phyloP scores from a whole-genome alignment of 495 filamentous ascomycete species.

The Aspergillus panamensis region DNA sequence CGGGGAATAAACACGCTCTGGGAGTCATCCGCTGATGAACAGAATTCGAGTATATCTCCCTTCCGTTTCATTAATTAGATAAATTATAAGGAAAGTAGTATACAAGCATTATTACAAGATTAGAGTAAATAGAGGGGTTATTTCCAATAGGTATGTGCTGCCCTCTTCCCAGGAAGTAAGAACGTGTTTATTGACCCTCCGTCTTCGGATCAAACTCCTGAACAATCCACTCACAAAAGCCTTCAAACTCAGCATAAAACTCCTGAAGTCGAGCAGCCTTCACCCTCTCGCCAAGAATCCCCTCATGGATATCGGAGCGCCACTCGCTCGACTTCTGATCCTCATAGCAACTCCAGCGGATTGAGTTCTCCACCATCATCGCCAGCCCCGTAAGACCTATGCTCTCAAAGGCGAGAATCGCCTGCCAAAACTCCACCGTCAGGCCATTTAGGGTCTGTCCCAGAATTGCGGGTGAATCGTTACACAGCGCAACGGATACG shows the following conservation, averaged over 20 bases:
- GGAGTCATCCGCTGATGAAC: too few relatives aligned
- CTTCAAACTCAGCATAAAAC: slow-evolving; percentile 80
- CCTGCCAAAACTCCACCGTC: slow-evolving; percentile 91
- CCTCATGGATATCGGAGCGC: slow-evolving; percentile 65
- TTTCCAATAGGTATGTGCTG: too few relatives aligned
- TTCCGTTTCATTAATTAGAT: too few relatives aligned
- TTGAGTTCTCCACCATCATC: slow-evolving; percentile 85
- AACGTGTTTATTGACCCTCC: not conserved
- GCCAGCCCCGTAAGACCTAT: slow-evolving; percentile 69
- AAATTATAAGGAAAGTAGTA: too few relatives aligned
- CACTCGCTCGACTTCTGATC: slow-evolving; percentile 69
- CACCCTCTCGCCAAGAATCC: slow-evolving; percentile 66
- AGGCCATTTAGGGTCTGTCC: slow-evolving; percentile 73
- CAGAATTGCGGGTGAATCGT: slow-evolving; percentile 81
- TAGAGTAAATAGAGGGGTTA: too few relatives aligned
- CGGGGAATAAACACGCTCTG: too few relatives aligned
- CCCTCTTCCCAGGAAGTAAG: not conserved
- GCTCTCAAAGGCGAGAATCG: slow-evolving; percentile 79
- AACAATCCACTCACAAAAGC: slow-evolving; percentile 89
- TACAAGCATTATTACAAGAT: too few relatives aligned
- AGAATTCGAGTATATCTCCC: too few relatives aligned
- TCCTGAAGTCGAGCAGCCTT: slow-evolving; percentile 70
- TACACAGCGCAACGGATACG: slow-evolving; percentile 62
- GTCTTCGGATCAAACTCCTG: slow-evolving; percentile 55
- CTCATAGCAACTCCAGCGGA: slow-evolving; percentile 84